Conservation (phyloP, 306 rosid species). For the Castanea sativa region DNA sequence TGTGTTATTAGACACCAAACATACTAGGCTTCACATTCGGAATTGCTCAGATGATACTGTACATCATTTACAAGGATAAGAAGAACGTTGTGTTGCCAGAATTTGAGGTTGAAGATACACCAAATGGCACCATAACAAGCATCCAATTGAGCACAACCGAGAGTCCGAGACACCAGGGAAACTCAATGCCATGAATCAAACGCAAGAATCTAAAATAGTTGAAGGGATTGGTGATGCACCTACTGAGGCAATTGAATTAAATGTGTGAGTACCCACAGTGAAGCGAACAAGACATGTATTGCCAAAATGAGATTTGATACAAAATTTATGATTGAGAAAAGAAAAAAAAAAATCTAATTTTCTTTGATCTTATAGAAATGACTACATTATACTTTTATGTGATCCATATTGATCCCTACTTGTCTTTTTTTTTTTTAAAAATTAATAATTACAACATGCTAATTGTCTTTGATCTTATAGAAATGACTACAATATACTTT, state of each 20-base stretch:
- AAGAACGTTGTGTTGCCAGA: slow-evolving; percentile 17
- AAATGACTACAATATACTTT: too few species aligned
- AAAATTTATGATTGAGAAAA: too few species aligned
- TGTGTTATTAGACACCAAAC: slow-evolving; percentile 36
- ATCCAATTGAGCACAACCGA: background rate
- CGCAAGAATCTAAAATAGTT: background rate
- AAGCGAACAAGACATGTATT: too few species aligned
- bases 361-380: background rate
- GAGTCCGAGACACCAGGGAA: background rate
- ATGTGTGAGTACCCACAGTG: background rate
- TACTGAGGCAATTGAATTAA: background rate
- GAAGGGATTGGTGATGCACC: background rate
- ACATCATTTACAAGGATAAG: slow-evolving; percentile 28
- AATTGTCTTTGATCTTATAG: too few species aligned
- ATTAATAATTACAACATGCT: too few species aligned
- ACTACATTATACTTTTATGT: too few species aligned
- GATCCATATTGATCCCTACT: too few species aligned
- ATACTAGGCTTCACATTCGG: slow-evolving; percentile 37
- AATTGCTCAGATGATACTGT: slow-evolving; percentile 38
- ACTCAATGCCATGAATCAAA: background rate
- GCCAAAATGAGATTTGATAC: too few species aligned
- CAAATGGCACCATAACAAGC: background rate
- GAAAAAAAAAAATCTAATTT: too few species aligned
- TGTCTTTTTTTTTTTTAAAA: background rate
- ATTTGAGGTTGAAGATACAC: slow-evolving; percentile 6